Base-by-base conservation (phyloP, 2,329 filamentous ascomycete genomes). In the Penicillium expansum region DNA sequence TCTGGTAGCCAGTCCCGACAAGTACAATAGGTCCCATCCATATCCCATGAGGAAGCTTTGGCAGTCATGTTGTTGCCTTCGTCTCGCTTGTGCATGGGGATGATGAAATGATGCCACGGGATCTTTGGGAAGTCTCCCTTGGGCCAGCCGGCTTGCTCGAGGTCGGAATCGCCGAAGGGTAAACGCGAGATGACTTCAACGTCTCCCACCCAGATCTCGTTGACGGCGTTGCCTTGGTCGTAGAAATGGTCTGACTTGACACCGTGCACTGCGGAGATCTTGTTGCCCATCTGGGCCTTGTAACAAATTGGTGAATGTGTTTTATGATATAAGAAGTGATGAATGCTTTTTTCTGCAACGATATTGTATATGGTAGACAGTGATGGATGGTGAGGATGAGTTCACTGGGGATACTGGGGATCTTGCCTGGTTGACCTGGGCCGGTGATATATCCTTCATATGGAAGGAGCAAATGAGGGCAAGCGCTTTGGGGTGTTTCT, bases 101-200 rank as follows among this genome's bases (percentile, higher is more conserved):
- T 75, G 39, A 74, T 69, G 35, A 76, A 76, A 18, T 74, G 70
- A 62, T 71, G 71, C 73, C 73, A 75, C 3, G 73, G 71, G 32
- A 74, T 72, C 45, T 75, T 76, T 4, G 73, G 73, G 52, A 66
- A 71, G 29, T 64, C 64, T 10, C 66, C 64, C 6, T 58, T 53
- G 1, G 70, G 69, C 72, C 72, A 75, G 11, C 66, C 66, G 5
- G 73, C 70, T 60, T 76, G 73, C 7, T 66, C 71, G 51, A 74
- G 64, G 47, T 76, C 72, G 9, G 71, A 73, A 54, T 73, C 72
- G 1, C 71, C 71, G 55, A 76, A 76, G 2, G 73, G 73, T 2
- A 76, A 63, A 41, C 71, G 72, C 9, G 73, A 75, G 53, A 75
- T 68, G 22, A 75, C 39, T 56, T 75, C 73, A n/a, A 73, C 50